Evolutionary conservation across 495 filamentous ascomycete genomes (phyloP), one percentile per base, ranked within the genome.

Genomic region (Sabuloglossum arenarium): DNA sequence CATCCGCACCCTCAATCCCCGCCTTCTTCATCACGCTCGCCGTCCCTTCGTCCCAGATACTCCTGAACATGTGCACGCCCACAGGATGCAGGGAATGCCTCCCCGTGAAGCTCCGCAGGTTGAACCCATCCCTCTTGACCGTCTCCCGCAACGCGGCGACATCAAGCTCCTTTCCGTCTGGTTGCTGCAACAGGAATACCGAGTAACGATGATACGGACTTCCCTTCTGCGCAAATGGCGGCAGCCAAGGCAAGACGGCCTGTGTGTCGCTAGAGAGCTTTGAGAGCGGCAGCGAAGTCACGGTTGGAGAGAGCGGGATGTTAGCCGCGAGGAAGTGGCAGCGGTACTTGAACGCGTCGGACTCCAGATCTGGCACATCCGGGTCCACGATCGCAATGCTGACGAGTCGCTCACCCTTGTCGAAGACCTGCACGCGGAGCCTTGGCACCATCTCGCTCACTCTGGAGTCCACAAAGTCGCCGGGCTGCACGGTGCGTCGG

Each of bases 141-240:
- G 69, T 70, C 57, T 73, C 70, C 60, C 77, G 76, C n/a, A 88
- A 64, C 16, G 71, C 66, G 8, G 65, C 71, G 32, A 77, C 67
- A 62, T 93, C 80, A 43, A 95, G 60, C 0, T 67, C 68, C 56
- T 73, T 60, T 25, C 75, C 77, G 25, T 77, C 68, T 42, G 75
- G 71, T 69, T 99, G 91, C 69, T 89, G 75, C 31, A 97, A 71
- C 50, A 97, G 72, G 67, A 95, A 85, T 52, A 97, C 64, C 29
- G 78, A 76, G 34, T 94, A 74, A 53, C 91, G 84, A 70, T 96
- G 93, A 67, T 96, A 97, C 1, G 88, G 88, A 16, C 79, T 75
- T 50, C 91, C 91, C 71, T 87, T 93, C 64, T 96, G 86, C 1
- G 87, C 84, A 59, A 80, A 83, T 1, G 91, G 83, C 0, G 91